Conservation (phyloP, 768 basidiomycete species). For the Podaxis pistillaris region DNA sequence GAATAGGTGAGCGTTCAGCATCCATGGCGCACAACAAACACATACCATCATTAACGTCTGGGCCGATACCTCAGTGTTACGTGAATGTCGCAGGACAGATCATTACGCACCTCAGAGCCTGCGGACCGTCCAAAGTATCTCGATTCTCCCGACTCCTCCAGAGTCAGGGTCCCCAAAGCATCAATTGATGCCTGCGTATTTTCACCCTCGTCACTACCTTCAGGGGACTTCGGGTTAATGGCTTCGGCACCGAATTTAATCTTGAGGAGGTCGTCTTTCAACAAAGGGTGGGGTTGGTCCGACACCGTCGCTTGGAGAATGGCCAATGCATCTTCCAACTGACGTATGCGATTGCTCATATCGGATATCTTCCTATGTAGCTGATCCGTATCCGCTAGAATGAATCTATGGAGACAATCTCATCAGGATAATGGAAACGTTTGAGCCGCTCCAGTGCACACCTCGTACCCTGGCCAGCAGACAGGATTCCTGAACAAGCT, state of each 20-base stretch:
- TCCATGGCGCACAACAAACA: neutral
- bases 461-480: constrained; percentile 52
- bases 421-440: neutral
- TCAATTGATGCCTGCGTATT: constrained; percentile 41
- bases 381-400: constrained; percentile 64
- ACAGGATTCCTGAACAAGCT: constrained; percentile 37
- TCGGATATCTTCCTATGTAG: constrained; percentile 64
- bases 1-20: constrained; percentile 21
- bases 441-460: constrained; percentile 18
- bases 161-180: constrained; percentile 61
- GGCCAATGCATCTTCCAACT: constrained; percentile 66
- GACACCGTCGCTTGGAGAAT: constrained; percentile 58
- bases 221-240: constrained; percentile 26
- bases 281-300: constrained; percentile 56
- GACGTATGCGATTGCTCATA: constrained; percentile 67
- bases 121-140: constrained; percentile 67
- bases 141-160: constrained; percentile 57
- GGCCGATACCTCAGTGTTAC: neutral
- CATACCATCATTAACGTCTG: constrained; percentile 43
- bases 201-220: constrained; percentile 31
- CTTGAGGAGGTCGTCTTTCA: constrained; percentile 50
- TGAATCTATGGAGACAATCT: constrained; percentile 41
- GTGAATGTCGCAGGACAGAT: neutral
- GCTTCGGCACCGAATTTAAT: constrained; percentile 60
- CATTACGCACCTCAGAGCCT: constrained; percentile 50